phyloP scores from a whole-genome alignment of 305 asterid genomes.

The Fraxinus greggii region DNA sequence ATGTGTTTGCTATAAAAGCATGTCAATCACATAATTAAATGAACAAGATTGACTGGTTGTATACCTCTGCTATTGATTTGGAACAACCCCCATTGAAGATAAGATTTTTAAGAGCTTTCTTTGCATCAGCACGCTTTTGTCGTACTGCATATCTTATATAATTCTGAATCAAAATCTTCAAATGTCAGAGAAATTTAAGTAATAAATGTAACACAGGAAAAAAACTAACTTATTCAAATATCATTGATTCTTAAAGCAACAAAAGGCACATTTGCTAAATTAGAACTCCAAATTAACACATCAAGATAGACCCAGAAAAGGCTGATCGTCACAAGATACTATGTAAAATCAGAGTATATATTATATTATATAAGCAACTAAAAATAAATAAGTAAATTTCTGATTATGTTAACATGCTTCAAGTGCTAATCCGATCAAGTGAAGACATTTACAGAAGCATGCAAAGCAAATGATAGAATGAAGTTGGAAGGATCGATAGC shows the following conservation, averaged over 20 bases:
- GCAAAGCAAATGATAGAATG: not conserved
- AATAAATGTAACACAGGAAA: not conserved
- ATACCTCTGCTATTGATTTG: conserved; percentile 50
- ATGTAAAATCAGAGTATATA: conserved; percentile 6
- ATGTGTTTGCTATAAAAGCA: not conserved
- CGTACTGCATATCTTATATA: conserved; percentile 51
- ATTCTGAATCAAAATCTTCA: conserved; percentile 42
- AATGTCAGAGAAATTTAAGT: conserved; percentile 16
- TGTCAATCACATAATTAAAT: not conserved
- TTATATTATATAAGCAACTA: not conserved
- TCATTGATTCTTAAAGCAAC: not conserved
- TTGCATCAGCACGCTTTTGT: conserved; percentile 70
- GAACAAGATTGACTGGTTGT: conserved; percentile 9
- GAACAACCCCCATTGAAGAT: conserved; percentile 51
- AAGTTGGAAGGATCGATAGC: not conserved
- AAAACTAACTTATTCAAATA: not conserved
- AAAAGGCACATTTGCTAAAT: not conserved
- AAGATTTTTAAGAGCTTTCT: conserved; percentile 61
- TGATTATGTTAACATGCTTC: not conserved
- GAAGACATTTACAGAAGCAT: not conserved
- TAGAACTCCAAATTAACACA: not conserved
- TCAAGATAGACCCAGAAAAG: not conserved
- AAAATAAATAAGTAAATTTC: not conserved
- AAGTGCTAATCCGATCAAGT: not conserved
- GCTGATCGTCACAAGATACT: not conserved